Base-by-base conservation (phyloP, 208 protist species). In the Trypanosoma platydactyli region DNA sequence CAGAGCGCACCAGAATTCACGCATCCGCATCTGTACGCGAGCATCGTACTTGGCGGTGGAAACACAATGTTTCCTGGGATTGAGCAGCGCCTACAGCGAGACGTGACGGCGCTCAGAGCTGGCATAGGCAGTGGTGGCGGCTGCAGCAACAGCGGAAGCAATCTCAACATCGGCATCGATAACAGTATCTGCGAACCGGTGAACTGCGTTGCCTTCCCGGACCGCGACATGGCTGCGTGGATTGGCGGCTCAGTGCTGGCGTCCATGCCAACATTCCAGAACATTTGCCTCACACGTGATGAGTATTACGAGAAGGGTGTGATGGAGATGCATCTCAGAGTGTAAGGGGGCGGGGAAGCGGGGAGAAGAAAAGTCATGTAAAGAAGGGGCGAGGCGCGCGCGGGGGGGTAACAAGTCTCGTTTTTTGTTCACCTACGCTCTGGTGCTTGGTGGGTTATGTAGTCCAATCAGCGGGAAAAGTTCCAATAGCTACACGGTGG, bases 1-100 rank as follows among this genome's bases (percentile, higher is more conserved):
- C 63, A 68, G 18, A 55, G 45, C 15, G 69, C 79, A 24, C 86
- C 84, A 45, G 56, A 48, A 3, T 71, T 71, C 25, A 56, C 81
- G 6, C 75, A 79, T 24, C 41, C 35, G 1, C 41, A 59, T 4
- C 73, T 99, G 0, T 98, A 93, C 68, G 54, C 55, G 4, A 98
- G 94, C 63, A 87, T 99, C 41, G 86, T 99, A 16, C 79, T 99
- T 4, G 95, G 92, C 41, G 97, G 97, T 42, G 98, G 98, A 18
- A 95, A 84, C 20, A 98, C 94, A n/a, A 77, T 94, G 58, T 60
- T 97, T 30, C 58, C 61, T 12, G 80, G 83, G 24, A 64, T 93
- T 16, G 87, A 94, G 52, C 68, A 94, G 44, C 86, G 91, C 3
- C 55, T 97, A 42, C 88, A 92, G 65, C 77, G 68, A 9, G 90